phyloP scores from a whole-genome alignment of 805 yeast genomes.

The Saturnispora saitoi region DNA sequence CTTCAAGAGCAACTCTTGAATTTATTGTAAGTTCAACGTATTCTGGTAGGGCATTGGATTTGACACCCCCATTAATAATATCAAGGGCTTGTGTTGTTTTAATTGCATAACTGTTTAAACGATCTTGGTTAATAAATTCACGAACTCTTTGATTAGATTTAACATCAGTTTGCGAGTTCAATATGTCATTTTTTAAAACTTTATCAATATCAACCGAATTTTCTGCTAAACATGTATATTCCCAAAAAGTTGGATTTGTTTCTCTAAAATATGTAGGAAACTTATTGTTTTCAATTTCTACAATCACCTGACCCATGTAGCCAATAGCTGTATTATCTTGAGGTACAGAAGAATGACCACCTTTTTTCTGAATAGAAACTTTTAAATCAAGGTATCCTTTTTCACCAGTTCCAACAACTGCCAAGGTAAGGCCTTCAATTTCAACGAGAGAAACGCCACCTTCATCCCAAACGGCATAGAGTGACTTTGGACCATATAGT shows the following conservation, averaged over 20 bases:
- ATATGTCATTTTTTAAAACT: constrained; percentile 29
- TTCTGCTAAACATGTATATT: constrained; percentile 40
- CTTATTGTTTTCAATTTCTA: constrained; percentile 30
- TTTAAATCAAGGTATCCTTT: constrained; percentile 38
- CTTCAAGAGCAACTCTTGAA: constrained; percentile 40
- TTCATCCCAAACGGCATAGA: constrained; percentile 40
- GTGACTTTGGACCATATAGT: constrained; percentile 34
- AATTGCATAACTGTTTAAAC: constrained; percentile 30
- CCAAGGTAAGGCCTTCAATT: constrained; percentile 31
- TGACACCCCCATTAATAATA: constrained; percentile 40
- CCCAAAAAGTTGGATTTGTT: constrained; percentile 36
- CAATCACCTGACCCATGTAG: constrained; percentile 34
- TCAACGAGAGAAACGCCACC: constrained; percentile 31
- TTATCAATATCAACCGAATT: constrained; percentile 31
- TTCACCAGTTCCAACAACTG: constrained; percentile 40
- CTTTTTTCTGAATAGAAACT: constrained; percentile 37
- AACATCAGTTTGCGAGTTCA: constrained; percentile 30
- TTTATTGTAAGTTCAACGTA: constrained; percentile 36
- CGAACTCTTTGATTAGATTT: constrained; percentile 32
- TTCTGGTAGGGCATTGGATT: constrained; percentile 44
- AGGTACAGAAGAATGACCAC: constrained; percentile 46
- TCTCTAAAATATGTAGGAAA: constrained; percentile 33
- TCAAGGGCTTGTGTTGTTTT: constrained; percentile 43
- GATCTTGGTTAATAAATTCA: constrained; percentile 26
- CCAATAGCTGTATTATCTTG: constrained; percentile 43